Base-by-base conservation (phyloP, 1,284 basidiomycete species). In the Sanghuangporus weigelae region DNA sequence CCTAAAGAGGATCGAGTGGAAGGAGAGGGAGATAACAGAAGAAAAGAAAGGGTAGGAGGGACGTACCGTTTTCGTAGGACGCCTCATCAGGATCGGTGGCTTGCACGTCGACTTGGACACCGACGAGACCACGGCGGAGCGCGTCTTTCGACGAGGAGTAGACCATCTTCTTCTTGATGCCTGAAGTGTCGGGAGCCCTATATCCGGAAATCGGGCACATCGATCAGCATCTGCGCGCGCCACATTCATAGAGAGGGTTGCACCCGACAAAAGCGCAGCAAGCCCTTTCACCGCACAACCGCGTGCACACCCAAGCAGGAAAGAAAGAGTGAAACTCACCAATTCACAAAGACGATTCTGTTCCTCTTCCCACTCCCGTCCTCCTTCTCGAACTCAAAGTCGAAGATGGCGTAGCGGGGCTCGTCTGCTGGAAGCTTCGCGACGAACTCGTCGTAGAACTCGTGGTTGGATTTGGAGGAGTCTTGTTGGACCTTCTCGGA, bases 161-260 rank as follows among this genome's bases (percentile, higher is more conserved):
- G 71, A 98, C 73, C 96, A 99, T 98, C 90, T 97, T 98, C 73
- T 85, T 79, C 80, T 90, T 96, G 77, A 97, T 83, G 80, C 87
- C 92, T 59, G 95, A 87, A 49, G 80, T 79, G 73, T 97, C 95
- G 66, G 96, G 96, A 26, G 89, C 85, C 95, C 95, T 97, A 70
- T 21, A 67, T 71, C 68, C 63, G 59, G 53, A 44, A 65, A 69
- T 68, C 62, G 59, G 23, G 54, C 55, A 31, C 19, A 46, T 59
- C 42, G 51, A 54, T 63, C 19, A 50, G 64, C 46, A 54, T 40
- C 3, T 26, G 35, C 12, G 11, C 23, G 11, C 31, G 31, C 31
- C 51, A 53, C 31, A 31, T 23, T 35, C 11, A 35, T 10, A 35
- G 31, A 53, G 21, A n/a, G 31, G 31, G 51, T 26, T 11, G 51